Percentiles rank a stretch among this genome's conserved stretches.
Evolutionary conservation across 106 monocot genomes (phyloP).

Genomic region (Dendrobium nobile): DNA sequence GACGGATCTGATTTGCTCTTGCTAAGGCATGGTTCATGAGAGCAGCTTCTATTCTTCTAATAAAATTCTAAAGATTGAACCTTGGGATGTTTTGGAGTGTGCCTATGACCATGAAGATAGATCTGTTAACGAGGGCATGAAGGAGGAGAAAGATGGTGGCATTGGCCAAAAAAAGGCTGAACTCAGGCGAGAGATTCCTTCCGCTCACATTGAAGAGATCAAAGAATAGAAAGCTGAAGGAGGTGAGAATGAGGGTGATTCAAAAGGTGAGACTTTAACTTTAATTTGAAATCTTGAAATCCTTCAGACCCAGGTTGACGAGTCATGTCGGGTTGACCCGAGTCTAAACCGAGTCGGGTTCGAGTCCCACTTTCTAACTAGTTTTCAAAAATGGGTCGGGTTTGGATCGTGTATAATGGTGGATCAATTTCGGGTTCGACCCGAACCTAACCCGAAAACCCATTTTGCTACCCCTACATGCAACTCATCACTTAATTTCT

Average conservation of each 20-base stretch:
- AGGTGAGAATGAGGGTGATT: constrained; percentile 5
- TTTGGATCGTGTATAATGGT: no score
- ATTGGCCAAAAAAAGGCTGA: constrained; percentile 19
- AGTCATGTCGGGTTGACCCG: no score
- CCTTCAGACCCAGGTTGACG: no score
- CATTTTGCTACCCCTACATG: no score
- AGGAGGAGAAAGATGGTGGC: constrained; percentile 1
- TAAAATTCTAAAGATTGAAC: constrained; percentile 20
- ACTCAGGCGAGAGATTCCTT: background rate
- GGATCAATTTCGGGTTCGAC: no score
- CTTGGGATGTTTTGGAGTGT: constrained; percentile 26
- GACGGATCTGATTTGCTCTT: no score
- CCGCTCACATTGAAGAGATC: background rate
- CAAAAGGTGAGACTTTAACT: constrained; percentile 3
- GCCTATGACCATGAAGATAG: constrained; percentile 13
- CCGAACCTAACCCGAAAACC: no score
- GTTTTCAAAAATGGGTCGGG: no score
- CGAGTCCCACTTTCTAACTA: no score
- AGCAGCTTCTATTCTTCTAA: constrained; percentile 35
- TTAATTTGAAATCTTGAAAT: no score
- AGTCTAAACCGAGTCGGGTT: no score
- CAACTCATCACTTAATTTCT: no score
- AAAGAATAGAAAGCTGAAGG: constrained; percentile 8
- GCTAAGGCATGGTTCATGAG: background rate
- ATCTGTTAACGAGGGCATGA: background rate